Base-by-base conservation (phyloP, 2,329 filamentous ascomycete species). In the Talaromyces sp. region DNA sequence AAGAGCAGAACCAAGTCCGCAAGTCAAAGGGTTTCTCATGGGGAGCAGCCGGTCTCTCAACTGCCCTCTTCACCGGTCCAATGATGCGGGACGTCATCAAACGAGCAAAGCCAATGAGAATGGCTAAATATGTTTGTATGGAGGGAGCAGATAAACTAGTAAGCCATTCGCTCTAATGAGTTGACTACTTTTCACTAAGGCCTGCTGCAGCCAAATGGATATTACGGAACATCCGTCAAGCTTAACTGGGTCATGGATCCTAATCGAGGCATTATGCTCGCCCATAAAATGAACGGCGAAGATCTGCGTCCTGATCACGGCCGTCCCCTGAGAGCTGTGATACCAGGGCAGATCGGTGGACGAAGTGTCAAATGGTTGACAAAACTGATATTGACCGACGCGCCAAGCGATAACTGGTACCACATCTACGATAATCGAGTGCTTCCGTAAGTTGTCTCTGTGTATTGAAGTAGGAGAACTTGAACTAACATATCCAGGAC, bases 11-110 rank as follows among this genome's bases (percentile, higher is more conserved):
- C 70, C 83, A 92, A 60, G 91, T 97, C 3, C 85, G 92, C 16
- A 97, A 97, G 76, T 92, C 91, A 1, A 96, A 97, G 72, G 93
- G 93, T 0, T 97, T 97, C 79, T 96, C 92, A 2, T 97, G 93
- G 93, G 93, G 93, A 41, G 83, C 93, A 0, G 93, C 91, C 3
- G 93, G 93, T 27, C 76, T 97, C 6, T 96, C 92, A 0, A 97
- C 92, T 0, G 92, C 92, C 0, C 79, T 97, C 0, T 97, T 91
- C 83, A 97, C 93, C 0, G 93, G 93, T 24, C 90, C 93, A 0
- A 81, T 89, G 47, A 87, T 97, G 76, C 83, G 82, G 1, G 89
- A 94, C 67, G 77, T 97, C 3, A 81, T 97, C 16, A 83, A 82
- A 65, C 83, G 82, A 67, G 92, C 92, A 2, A 86, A 81, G 65